These are phyloP conservation scores for Typha latifolia DNA, from an alignment of 176 grass and related monocot genomes.

Conservation along the genomic window DNA sequence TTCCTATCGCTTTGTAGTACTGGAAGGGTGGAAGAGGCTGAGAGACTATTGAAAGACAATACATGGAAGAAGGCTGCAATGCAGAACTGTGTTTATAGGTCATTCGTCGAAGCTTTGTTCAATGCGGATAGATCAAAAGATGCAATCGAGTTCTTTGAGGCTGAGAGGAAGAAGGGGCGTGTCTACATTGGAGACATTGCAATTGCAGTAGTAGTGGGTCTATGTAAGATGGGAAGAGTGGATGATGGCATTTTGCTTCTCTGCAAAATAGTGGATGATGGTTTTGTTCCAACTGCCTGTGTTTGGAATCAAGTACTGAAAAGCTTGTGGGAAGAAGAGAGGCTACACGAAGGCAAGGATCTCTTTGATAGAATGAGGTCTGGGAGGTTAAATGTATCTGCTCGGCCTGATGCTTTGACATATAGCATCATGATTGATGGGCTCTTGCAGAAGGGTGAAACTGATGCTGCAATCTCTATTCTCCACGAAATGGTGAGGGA, in stretches of 20 bases:
- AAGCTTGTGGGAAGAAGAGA: slow-evolving; percentile 10
- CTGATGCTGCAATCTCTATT: background rate
- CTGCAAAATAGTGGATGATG: background rate
- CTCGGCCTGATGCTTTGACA: background rate
- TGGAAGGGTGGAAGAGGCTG: slow-evolving; percentile 11
- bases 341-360: background rate
- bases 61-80: background rate
- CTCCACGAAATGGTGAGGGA: background rate
- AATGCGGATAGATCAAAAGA: slow-evolving; percentile 5
- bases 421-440: slow-evolving; percentile 11
- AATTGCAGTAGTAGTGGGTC: background rate
- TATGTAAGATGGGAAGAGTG: slow-evolving; percentile 6
- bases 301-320: slow-evolving; percentile 12
- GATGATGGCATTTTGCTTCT: slow-evolving; percentile 7
- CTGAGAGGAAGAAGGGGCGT: background rate
- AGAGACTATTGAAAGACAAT: slow-evolving; percentile 7
- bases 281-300: slow-evolving; percentile 7
- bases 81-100: background rate
- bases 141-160: slow-evolving; percentile 1
- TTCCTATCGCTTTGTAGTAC: slow-evolving; percentile 6
- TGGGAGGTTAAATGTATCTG: background rate
- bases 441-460: background rate
- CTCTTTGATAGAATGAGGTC: slow-evolving; percentile 1
- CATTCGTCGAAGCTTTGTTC: slow-evolving; percentile 13
- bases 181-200: background rate